Evolutionary conservation across 495 filamentous ascomycete genomes (phyloP), one percentile per base, ranked within the genome.

Genomic region (Hyaloscypha hepaticicola): DNA sequence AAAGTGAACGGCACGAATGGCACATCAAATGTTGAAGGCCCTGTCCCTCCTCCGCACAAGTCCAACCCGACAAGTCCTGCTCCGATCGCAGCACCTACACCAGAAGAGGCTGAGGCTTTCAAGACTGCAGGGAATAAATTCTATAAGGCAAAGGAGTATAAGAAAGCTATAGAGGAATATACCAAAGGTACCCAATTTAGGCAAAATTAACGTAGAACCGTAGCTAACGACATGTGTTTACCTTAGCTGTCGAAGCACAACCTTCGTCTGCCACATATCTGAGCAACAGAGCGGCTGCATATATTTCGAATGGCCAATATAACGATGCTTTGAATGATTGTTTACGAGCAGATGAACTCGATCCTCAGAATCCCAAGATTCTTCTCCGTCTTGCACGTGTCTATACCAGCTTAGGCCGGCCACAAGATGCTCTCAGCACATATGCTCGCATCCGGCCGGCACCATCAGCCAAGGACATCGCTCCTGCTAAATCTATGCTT

Each of bases 61-160:
- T 83, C 81, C 31, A 82, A 80, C 66, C 85, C 86, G 72, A 84
- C 79, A 70, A 86, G 80, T 74, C 88, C 78, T 56, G 80, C 75
- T 70, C 79, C 79, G 24, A 77, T 74, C 12, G 79, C 78, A 21
- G 77, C 76, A 16, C 50, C 70, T 22, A 77, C 82, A 61, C 77
- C 82, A 22, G 82, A 89, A 50, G 89, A 96, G 69, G 91, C 93
- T 5, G 95, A 98, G 74, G 83, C 83, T 22, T 96, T 88, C 83
- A 99, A 99, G 79, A 83, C 91, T 69, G 85, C 90, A 27, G 95
- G 95, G 31, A 99, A 99, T 79, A 96, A 93, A 71, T 94, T 90
- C 72, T 99, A 96, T 82, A 97, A 97, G 80, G 88, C 90, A 63
- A 88, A 87, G 70, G 88, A 97, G 68, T 99, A 93, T 73, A 77